Percentiles rank a stretch among this genome's conserved stretches.
These are phyloP conservation scores for Suillus paluster DNA, from an alignment of 768 basidiomycete species.

Conservation along the genomic window DNA sequence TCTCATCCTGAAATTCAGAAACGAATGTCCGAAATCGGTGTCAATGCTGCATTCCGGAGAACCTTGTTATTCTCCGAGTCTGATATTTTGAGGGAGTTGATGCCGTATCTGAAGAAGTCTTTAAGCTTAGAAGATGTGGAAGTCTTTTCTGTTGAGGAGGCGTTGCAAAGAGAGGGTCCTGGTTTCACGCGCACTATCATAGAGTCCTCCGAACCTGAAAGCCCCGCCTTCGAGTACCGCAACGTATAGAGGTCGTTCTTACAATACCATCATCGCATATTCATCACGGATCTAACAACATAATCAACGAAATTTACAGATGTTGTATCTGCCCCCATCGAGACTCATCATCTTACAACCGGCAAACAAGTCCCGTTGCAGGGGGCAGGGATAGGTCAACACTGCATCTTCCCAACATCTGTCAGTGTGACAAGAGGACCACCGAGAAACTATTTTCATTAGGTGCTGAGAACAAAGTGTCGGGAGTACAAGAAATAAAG, in stretches of 20 bases:
- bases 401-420: background rate
- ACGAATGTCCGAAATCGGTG: slow-evolving; percentile 79
- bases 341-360: background rate
- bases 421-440: background rate
- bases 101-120: slow-evolving; percentile 82
- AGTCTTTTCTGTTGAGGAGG: slow-evolving; percentile 73
- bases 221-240: slow-evolving; percentile 85
- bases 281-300: no score
- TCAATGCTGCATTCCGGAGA: slow-evolving; percentile 79
- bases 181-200: slow-evolving; percentile 74
- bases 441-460: background rate
- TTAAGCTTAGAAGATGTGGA: slow-evolving; percentile 73
- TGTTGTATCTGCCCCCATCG: no score
- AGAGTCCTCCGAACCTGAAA: slow-evolving; percentile 86
- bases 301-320: no score
- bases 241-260: slow-evolving; percentile 52
- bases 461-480: background rate
- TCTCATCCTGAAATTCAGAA: slow-evolving; percentile 51
- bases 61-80: slow-evolving; percentile 82
- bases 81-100: slow-evolving; percentile 67
- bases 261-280: background rate
- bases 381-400: background rate
- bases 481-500: background rate
- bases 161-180: slow-evolving; percentile 51
- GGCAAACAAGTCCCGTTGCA: background rate